Percentiles rank a stretch among this genome's conserved stretches.
These are phyloP conservation scores for Phyllosticta paracitricarpa DNA, from an alignment of 2,329 filamentous ascomycete genomes.

Conservation along the genomic window DNA sequence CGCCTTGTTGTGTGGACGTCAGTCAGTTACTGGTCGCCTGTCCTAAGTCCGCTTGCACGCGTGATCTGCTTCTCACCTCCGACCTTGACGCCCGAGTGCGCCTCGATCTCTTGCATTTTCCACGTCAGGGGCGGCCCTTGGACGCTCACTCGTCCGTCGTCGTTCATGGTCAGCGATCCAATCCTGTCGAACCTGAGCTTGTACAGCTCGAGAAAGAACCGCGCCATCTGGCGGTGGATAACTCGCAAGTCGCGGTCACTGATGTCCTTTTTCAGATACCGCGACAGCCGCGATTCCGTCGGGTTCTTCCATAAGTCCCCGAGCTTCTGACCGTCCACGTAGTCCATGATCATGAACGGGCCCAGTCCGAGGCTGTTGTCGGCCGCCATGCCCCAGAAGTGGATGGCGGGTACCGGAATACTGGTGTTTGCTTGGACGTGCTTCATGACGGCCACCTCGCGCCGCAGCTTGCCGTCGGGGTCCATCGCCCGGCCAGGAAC, in stretches of 20 bases:
- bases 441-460: slow-evolving; percentile 15
- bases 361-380: slow-evolving; percentile 17
- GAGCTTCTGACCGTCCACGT: slow-evolving; percentile 14
- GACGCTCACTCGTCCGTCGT: not conserved
- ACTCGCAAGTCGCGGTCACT: slow-evolving; percentile 13
- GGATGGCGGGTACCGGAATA: slow-evolving; percentile 14
- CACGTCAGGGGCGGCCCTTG: not conserved
- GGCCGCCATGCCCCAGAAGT: slow-evolving; percentile 15
- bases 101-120: slow-evolving; percentile 16
- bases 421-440: slow-evolving; percentile 14
- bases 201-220: slow-evolving; percentile 12
- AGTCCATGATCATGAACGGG: slow-evolving; percentile 20
- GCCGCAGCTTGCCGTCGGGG: slow-evolving; percentile 15
- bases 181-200: slow-evolving; percentile 12
- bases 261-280: slow-evolving; percentile 13
- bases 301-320: slow-evolving; percentile 15
- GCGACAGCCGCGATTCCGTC: slow-evolving; percentile 4
- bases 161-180: not conserved
- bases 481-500: slow-evolving; percentile 12
- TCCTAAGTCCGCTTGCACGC: too few species aligned
- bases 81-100: slow-evolving; percentile 8
- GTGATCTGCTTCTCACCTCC: not conserved
- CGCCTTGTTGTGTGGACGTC: not conserved
- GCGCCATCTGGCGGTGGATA: slow-evolving; percentile 8
- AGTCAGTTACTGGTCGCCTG: not conserved